A percentile compares a stretch with the other conserved stretches of the same genome.
phyloP scores from a whole-genome alignment of 1,284 basidiomycete species.

The Leccinum pachyderme region DNA sequence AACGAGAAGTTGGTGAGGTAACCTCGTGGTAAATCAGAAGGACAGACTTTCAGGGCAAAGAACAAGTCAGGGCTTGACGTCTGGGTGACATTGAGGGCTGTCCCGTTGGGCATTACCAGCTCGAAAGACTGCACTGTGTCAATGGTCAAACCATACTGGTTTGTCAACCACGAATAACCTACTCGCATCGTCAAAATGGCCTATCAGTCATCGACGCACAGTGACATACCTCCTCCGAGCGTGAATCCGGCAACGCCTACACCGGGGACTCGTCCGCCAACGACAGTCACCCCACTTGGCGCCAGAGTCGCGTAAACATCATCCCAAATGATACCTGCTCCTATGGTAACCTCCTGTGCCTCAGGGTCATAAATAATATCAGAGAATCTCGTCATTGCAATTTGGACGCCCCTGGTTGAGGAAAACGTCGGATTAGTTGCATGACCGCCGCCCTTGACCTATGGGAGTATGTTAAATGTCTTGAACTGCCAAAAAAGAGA shows the following conservation, averaged over 20 bases:
- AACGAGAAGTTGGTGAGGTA: neutral
- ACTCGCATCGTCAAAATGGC: neutral
- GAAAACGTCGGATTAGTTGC: slow-evolving; percentile 20
- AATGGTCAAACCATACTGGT: slow-evolving; percentile 43
- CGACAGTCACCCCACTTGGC: slow-evolving; percentile 39
- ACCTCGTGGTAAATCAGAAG: neutral
- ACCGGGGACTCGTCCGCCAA: slow-evolving; percentile 42
- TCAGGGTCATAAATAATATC: slow-evolving; percentile 42
- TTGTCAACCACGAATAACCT: slow-evolving; percentile 22
- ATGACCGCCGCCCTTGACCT: slow-evolving; percentile 22
- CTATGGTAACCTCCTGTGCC: slow-evolving; percentile 36
- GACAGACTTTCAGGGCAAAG: slow-evolving; percentile 44
- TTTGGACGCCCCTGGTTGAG: slow-evolving; percentile 50
- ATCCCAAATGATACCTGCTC: slow-evolving; percentile 57
- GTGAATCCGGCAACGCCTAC: slow-evolving; percentile 56
- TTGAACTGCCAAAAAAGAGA: neutral
- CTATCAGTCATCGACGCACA: slow-evolving; percentile 11
- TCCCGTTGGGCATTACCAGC: slow-evolving; percentile 44
- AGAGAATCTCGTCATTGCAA: slow-evolving; percentile 52
- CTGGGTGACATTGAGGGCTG: slow-evolving; percentile 38
- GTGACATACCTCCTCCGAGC: slow-evolving; percentile 52
- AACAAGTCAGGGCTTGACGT: slow-evolving; percentile 42
- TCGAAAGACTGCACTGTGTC: slow-evolving; percentile 49
- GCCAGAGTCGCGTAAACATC: slow-evolving; percentile 52
- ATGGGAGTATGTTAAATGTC: neutral